Conservation (phyloP, 768 basidiomycete species). For the Podaxis sp. region DNA sequence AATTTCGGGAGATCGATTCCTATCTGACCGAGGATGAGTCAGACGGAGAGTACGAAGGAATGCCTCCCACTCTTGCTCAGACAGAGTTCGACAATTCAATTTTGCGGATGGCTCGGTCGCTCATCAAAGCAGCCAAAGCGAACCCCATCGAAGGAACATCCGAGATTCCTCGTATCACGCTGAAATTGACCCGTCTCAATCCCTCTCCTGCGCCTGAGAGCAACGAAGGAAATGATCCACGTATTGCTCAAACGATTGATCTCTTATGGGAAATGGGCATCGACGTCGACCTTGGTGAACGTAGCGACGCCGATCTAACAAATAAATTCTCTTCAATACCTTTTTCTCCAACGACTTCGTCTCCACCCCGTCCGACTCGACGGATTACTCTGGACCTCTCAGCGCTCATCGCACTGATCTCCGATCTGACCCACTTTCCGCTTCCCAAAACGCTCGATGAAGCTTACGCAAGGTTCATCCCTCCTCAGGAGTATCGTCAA, state of each 20-base stretch:
- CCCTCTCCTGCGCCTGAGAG: constrained; percentile 30
- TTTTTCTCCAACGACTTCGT: constrained; percentile 13
- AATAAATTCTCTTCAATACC: neutral
- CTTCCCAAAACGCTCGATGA: constrained; percentile 58
- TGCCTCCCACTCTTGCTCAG: constrained; percentile 40
- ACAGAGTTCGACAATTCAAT: constrained; percentile 70
- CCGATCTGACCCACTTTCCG: constrained; percentile 74
- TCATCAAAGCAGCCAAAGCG: constrained; percentile 60
- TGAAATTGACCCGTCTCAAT: constrained; percentile 72
- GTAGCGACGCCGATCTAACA: constrained; percentile 26
- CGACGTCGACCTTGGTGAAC: constrained; percentile 64
- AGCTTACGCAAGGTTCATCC: constrained; percentile 62
- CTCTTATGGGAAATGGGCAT: constrained; percentile 61
- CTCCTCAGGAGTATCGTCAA: constrained; percentile 52
- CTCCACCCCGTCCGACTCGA: constrained; percentile 41
- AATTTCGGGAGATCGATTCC: constrained; percentile 84
- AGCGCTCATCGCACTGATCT: constrained; percentile 78
- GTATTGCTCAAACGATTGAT: constrained; percentile 61
- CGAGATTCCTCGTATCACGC: constrained; percentile 45
- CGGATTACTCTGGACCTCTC: constrained; percentile 83
- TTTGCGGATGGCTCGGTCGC: constrained; percentile 63
- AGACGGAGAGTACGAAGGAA: constrained; percentile 32
- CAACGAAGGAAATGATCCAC: constrained; percentile 39
- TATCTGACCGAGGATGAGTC: constrained; percentile 63
- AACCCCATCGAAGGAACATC: constrained; percentile 46